phyloP scores from a whole-genome alignment of 352 stramenopile species.

The Phytophthora cryptogea region DNA sequence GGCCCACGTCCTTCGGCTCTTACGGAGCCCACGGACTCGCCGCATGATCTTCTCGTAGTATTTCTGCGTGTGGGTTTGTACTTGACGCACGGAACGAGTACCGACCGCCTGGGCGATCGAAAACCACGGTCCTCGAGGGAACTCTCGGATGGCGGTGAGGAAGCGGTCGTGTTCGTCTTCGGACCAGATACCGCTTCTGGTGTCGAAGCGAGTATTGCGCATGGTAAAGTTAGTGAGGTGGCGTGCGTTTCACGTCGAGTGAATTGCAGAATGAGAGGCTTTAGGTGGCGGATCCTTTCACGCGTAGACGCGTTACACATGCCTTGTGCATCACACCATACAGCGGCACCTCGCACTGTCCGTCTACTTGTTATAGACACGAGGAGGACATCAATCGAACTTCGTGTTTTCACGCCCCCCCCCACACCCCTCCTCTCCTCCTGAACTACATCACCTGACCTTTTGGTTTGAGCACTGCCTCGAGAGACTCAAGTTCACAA shows the following conservation, averaged over 20 bases:
- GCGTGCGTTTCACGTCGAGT: not conserved
- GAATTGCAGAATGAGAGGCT: not conserved
- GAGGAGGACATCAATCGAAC: not conserved
- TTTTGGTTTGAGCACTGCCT: no score
- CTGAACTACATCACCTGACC: no score
- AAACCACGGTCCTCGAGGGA: conserved; percentile 47
- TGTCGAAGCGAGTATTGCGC: no score
- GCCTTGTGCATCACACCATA: not conserved
- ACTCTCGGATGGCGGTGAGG: conserved; percentile 48
- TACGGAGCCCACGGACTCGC: conserved; percentile 53
- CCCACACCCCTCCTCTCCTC: no score
- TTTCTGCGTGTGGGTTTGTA: conserved; percentile 39
- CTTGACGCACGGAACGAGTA: conserved; percentile 48
- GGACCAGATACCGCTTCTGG: conserved; percentile 43
- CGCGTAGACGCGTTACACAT: not conserved
- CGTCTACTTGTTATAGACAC: conserved; percentile 1
- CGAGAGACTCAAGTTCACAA: no score
- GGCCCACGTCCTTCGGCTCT: conserved; percentile 53
- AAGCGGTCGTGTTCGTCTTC: conserved; percentile 64
- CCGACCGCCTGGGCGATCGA: conserved; percentile 43
- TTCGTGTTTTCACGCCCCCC: no score
- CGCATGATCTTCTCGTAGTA: conserved; percentile 79
- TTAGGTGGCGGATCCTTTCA: not conserved
- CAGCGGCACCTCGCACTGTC: not conserved
- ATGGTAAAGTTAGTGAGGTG: no score